phyloP scores from a whole-genome alignment of 2,329 filamentous ascomycete genomes.

The Scedosporium dehoogii region DNA sequence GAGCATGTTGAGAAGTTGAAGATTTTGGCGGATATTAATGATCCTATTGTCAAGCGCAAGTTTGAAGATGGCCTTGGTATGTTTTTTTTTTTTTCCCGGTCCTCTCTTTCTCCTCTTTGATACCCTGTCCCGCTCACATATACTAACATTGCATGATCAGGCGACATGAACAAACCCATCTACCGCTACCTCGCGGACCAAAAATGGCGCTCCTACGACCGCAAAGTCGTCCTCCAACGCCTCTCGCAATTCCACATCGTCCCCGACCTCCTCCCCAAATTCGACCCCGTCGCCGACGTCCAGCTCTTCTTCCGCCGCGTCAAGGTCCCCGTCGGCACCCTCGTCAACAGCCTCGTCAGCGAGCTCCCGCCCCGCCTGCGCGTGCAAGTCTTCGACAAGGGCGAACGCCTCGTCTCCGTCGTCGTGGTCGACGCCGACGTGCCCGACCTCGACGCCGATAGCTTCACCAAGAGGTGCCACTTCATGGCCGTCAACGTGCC shows the following conservation, averaged over 20 bases:
- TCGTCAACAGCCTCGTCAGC: slow-evolving; percentile 65
- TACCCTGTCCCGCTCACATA: not conserved
- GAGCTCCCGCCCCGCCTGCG: slow-evolving; percentile 65
- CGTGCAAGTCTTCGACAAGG: slow-evolving; percentile 76
- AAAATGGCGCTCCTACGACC: slow-evolving; percentile 81
- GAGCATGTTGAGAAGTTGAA: slow-evolving; percentile 68
- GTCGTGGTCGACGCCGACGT: slow-evolving; percentile 87
- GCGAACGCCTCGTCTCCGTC: slow-evolving; percentile 72
- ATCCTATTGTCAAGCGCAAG: slow-evolving; percentile 82
- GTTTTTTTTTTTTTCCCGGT: no score
- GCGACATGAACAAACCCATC: slow-evolving; percentile 92
- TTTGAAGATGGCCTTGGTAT: slow-evolving; percentile 87
- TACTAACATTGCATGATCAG: slow-evolving; percentile 31
- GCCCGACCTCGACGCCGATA: slow-evolving; percentile 64
- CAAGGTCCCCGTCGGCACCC: slow-evolving; percentile 64
- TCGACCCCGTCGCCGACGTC: slow-evolving; percentile 71
- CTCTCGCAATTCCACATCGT: slow-evolving; percentile 79
- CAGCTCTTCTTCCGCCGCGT: slow-evolving; percentile 67
- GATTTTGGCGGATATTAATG: slow-evolving; percentile 88
- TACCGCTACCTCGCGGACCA: slow-evolving; percentile 81
- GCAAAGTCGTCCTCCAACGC: slow-evolving; percentile 71
- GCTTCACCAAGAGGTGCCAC: slow-evolving; percentile 74
- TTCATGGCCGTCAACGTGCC: slow-evolving; percentile 65
- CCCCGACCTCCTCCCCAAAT: slow-evolving; percentile 74
- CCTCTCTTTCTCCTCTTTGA: not conserved